These are phyloP conservation scores for Simplicillium sp. DNA, from an alignment of 2,329 filamentous ascomycete genomes.

Conservation along the genomic window DNA sequence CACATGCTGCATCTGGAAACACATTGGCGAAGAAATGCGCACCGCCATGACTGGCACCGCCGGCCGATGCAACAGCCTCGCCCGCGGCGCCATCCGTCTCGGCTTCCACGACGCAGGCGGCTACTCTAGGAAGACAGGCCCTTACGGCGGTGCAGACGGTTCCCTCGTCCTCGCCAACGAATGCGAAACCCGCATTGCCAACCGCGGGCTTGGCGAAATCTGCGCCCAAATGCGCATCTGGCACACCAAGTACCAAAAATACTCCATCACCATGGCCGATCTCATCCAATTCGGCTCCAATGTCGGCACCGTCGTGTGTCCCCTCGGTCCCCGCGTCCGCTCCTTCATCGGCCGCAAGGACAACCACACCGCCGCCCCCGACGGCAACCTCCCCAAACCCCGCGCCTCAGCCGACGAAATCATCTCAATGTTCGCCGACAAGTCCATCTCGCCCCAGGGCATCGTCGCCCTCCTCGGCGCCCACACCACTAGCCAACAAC, in stretches of 20 bases:
- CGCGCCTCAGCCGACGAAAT: constrained; percentile 29
- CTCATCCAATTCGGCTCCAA: constrained; percentile 40
- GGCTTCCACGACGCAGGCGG: constrained; percentile 35
- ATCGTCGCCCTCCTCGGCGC: constrained; percentile 43
- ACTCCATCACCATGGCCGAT: constrained; percentile 37
- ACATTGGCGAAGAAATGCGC: constrained; percentile 26
- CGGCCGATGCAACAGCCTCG: constrained; percentile 28
- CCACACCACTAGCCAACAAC: constrained; percentile 38
- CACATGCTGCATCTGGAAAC: constrained; percentile 31
- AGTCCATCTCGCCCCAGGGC: constrained; percentile 38
- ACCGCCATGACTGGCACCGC: constrained; percentile 20
- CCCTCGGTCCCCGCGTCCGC: constrained; percentile 32
- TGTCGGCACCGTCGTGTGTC: constrained; percentile 34
- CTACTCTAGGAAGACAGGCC: constrained; percentile 23
- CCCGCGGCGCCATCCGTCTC: constrained; percentile 29
- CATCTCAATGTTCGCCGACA: constrained; percentile 35
- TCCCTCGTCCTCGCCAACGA: constrained; percentile 26
- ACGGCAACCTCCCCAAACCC: constrained; percentile 30
- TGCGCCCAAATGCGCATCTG: constrained; percentile 25
- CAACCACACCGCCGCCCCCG: constrained; percentile 23
- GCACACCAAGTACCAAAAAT: constrained; percentile 26
- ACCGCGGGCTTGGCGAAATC: constrained; percentile 34
- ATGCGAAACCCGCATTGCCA: constrained; percentile 26
- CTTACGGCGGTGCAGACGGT: constrained; percentile 32
- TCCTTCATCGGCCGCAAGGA: constrained; percentile 41